Evolutionary conservation across 1,284 basidiomycete species (phyloP).

Genomic region (Xerocomus minutiporus): DNA sequence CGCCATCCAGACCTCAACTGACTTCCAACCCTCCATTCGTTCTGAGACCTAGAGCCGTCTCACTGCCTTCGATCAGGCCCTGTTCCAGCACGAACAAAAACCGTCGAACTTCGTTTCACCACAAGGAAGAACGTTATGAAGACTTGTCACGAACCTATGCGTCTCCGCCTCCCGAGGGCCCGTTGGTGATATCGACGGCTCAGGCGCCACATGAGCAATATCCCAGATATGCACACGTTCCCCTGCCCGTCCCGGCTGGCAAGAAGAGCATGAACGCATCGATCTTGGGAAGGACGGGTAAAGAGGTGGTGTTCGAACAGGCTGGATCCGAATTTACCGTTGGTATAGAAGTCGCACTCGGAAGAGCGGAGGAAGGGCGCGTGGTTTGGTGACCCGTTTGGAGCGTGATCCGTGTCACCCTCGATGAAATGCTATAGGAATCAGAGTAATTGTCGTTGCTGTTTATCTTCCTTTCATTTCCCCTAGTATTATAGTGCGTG

Average conservation of each 20-base stretch:
- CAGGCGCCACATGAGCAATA: slow-evolving; percentile 21
- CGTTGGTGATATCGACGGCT: slow-evolving; percentile 19
- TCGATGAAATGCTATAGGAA: slow-evolving; percentile 5
- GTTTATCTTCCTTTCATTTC: slow-evolving; percentile 10
- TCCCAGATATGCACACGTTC: slow-evolving; percentile 29
- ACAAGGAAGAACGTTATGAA: slow-evolving; percentile 19
- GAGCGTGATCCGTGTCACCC: too few relatives aligned
- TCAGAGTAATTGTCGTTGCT: slow-evolving; percentile 16
- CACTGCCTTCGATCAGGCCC: slow-evolving; percentile 14
- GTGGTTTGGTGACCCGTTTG: slow-evolving; percentile 25
- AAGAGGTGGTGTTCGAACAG: slow-evolving; percentile 28
- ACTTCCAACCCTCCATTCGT: slow-evolving; percentile 11
- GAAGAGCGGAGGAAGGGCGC: slow-evolving; percentile 32
- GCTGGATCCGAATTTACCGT: slow-evolving; percentile 28
- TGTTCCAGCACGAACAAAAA: slow-evolving; percentile 6
- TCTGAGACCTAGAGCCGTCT: slow-evolving; percentile 25
- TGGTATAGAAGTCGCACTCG: slow-evolving; percentile 32
- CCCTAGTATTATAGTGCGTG: too few relatives aligned
- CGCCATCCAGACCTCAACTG: slow-evolving; percentile 8
- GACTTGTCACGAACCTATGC: slow-evolving; percentile 31
- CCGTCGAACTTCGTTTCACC: slow-evolving; percentile 13
- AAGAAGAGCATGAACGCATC: slow-evolving; percentile 15
- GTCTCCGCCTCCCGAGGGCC: slow-evolving; percentile 29
- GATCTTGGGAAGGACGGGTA: slow-evolving; percentile 14
- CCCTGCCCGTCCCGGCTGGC: slow-evolving; percentile 8